Evolutionary conservation across 2,329 filamentous ascomycete species (phyloP).

Genomic region (Trichoderma afroharzianum): DNA sequence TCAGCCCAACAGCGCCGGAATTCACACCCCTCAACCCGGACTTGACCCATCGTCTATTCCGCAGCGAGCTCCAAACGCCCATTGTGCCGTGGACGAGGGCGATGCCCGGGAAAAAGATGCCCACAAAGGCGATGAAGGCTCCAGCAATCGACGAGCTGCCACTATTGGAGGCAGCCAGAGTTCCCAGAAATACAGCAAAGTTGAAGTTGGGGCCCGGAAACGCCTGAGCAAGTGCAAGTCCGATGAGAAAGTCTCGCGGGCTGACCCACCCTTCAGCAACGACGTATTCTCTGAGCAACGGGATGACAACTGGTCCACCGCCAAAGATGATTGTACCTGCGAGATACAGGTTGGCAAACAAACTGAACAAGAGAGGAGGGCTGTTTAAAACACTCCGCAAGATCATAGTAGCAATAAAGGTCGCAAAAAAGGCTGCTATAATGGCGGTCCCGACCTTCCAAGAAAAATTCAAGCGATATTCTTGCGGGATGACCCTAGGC

Average conservation of each 20-base stretch:
- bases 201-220: constrained; percentile 53
- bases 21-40: constrained; percentile 54
- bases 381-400: constrained; percentile 39
- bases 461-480: constrained; percentile 37
- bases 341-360: constrained; percentile 71
- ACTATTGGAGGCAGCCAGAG: constrained; percentile 42
- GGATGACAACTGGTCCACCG: constrained; percentile 63
- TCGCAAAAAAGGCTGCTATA: constrained; percentile 48
- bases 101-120: constrained; percentile 51
- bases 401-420: constrained; percentile 56
- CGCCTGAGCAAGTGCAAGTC: constrained; percentile 66
- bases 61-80: constrained; percentile 53
- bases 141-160: constrained; percentile 40
- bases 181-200: constrained; percentile 57
- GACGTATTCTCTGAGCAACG: constrained; percentile 58
- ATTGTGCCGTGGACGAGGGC: constrained; percentile 47
- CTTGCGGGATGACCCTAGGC: constrained; percentile 27
- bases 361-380: constrained; percentile 48
- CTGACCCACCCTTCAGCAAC: constrained; percentile 68
- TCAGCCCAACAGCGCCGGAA: constrained; percentile 56
- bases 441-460: constrained; percentile 43
- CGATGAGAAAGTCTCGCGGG: constrained; percentile 67
- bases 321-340: constrained; percentile 68
- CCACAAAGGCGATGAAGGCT: constrained; percentile 49
- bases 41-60: constrained; percentile 44